phyloP scores from a whole-genome alignment of 2,329 filamentous ascomycete genomes.

The Colletotrichum kahawae region DNA sequence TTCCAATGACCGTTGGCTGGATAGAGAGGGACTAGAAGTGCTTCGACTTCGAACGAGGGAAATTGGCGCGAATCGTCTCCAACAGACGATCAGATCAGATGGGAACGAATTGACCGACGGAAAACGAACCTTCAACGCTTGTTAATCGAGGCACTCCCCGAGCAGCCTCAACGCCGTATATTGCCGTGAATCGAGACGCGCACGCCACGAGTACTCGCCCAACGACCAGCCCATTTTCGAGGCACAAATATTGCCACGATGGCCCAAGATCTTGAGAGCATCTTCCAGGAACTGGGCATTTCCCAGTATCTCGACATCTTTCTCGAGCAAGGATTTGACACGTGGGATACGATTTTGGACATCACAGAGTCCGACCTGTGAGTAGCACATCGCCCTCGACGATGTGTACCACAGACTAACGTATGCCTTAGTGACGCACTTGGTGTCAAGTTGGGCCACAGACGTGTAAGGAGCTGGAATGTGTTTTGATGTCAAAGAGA shows the following conservation, averaged over 20 bases:
- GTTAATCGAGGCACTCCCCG: not conserved
- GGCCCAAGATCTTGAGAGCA: constrained; percentile 65
- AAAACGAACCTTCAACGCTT: not conserved
- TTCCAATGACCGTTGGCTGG: not conserved
- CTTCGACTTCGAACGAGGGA: constrained; percentile 6
- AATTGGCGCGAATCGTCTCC: not conserved
- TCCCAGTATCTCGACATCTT: constrained; percentile 77
- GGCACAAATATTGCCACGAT: constrained; percentile 29
- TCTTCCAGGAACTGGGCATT: constrained; percentile 78
- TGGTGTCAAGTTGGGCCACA: constrained; percentile 80
- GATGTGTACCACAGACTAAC: not conserved
- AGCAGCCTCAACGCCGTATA: not conserved
- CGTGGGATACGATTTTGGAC: constrained; percentile 82
- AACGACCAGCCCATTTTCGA: not conserved
- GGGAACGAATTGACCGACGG: not conserved
- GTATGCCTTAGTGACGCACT: constrained; percentile 63
- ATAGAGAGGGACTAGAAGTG: not conserved
- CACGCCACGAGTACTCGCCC: not conserved
- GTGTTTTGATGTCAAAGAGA: fast-evolving
- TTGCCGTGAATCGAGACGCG: not conserved
- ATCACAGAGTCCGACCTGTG: constrained; percentile 86
- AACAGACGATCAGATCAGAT: not conserved
- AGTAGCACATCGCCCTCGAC: constrained; percentile 33
- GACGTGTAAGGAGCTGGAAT: constrained; percentile 63
- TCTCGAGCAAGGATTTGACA: constrained; percentile 81